Base-by-base conservation (phyloP, 768 basidiomycete species). In the Lyophyllum shimeji region DNA sequence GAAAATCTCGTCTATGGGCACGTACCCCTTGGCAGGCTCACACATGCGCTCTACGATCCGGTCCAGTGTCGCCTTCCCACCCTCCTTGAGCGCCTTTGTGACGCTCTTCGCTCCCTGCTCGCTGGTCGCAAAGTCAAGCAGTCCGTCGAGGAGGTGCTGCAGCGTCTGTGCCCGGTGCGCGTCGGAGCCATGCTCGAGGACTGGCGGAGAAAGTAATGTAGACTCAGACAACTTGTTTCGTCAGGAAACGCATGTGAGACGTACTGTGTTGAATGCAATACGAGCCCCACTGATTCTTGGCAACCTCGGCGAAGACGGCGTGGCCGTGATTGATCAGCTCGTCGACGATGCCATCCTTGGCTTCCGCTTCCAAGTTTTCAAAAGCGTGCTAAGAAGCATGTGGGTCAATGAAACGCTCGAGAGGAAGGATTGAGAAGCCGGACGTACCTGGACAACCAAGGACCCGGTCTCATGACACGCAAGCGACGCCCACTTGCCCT, bases 401-500 rank as follows among this genome's bases (percentile, higher is more conserved):
- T 29, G 33, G 34, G 6, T 40, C 39, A 18, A 15, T 4, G 17
- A 18, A 40, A n/a, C n/a, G 17, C 9, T 12, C n/a, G n/a, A 39
- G 17, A 39, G 37, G 39, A n/a, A 18, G n/a, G n/a, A 4, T 5
- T 40, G 37, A 34, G 34, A 27, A 58, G 57, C 39, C 29, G 27
- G n/a, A 50, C 70, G 56, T 64, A 90, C 90, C 81, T 92, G 90
- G 46, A 93, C 90, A 46, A 93, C 90, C 23, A 93, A 80, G 18
- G 90, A 93, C 7, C 92, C 92, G 0, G 92, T 94, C 72, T 94
- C 92, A 64, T 94, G 92, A 65, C 92, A 94, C 11, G 92, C 92
- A 43, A 94, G 80, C 9, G 90, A 82, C 0, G 92, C 91, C 92
- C 92, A 93, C 66, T 92, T 90, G 18, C 92, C 91, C 63, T 89